Evolutionary conservation across 331 rosid species (phyloP), one percentile per base, ranked within the genome.

Genomic region (Arachis monticola): DNA sequence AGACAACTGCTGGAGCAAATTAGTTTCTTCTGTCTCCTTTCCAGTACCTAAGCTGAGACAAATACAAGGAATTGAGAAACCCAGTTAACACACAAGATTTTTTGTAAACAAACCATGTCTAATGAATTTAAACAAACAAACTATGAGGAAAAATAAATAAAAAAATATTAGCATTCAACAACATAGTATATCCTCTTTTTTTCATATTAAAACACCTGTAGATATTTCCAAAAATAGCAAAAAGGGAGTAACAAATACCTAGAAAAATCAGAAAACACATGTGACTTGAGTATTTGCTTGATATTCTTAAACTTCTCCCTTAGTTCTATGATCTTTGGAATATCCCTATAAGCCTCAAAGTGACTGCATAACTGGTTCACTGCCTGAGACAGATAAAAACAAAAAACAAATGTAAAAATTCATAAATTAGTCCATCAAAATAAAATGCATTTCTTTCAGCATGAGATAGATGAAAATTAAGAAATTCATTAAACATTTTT

Each of bases 31-130:
- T 48, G 93, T 85, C 89, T 95, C 99, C 82, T 95, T 95, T 68
- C 99, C 99, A 32, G 98, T 92, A 76, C 99, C 99, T 89, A 95
- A 85, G 99, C 99, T 95, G 97, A 85, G 84, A 86, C 82, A 47
- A 79, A 81, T 79, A 72, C 56, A 74, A 62, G 60, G 73, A 83
- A 83, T 82, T 66, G 62, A 80, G 71, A 79, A 65, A 80, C 69
- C 83, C 80, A 79, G 72, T 70, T 77, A 77, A 77, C 62, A 82
- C 58, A 56, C 50, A 74, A 66, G 77, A 47, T 60, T 42, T 17
- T 17, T 17, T 17, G 22, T 17, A 17, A 17, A 17, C 22, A 17
- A 17, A 67, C 0, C 47, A 32, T 55, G 70, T 58, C 41, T 66
- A 60, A 56, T 48, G 74, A 70, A 14, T 14, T 75, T 67, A 74